Conservation (phyloP, 177 flowering plant genomes). For the Vitis hybrid region DNA sequence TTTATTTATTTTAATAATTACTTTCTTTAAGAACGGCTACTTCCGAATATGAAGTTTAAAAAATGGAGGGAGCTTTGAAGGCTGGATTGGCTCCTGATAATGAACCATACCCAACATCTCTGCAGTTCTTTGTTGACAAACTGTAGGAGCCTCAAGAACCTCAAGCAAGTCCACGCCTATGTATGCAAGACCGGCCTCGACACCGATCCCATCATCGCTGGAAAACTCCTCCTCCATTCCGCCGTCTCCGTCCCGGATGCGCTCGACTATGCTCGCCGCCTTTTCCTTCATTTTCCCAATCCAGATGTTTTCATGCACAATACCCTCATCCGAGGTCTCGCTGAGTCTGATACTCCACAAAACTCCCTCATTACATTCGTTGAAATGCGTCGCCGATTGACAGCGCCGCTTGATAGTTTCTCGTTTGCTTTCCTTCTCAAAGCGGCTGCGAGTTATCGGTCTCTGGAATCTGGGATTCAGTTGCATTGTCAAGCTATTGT, state of each 20-base stretch:
- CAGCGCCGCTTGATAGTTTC: slow-evolving; percentile 53
- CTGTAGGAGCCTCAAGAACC: slow-evolving; percentile 44
- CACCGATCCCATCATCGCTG: slow-evolving; percentile 48
- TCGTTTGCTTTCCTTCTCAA: slow-evolving; percentile 70
- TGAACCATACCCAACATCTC: slow-evolving; percentile 18
- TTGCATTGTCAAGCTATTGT: slow-evolving; percentile 56
- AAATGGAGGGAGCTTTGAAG: no score
- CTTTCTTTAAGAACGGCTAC: no score
- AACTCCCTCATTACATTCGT: slow-evolving; percentile 33
- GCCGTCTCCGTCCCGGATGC: slow-evolving; percentile 44
- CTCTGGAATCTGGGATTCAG: slow-evolving; percentile 44
- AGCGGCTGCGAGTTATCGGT: slow-evolving; percentile 52
- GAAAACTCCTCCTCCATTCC: slow-evolving; percentile 58
- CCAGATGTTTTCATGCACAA: slow-evolving; percentile 77
- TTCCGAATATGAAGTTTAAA: no score
- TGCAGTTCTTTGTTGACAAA: slow-evolving; percentile 39
- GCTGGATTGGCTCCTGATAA: neutral
- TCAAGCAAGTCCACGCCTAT: slow-evolving; percentile 59
- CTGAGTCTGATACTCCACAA: slow-evolving; percentile 52
- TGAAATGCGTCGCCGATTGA: slow-evolving; percentile 36
- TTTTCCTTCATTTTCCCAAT: slow-evolving; percentile 43
- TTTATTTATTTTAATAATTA: no score
- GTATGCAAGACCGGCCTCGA: slow-evolving; percentile 42
- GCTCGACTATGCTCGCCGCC: slow-evolving; percentile 43
- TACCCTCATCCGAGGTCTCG: slow-evolving; percentile 65